Percentiles rank a stretch among this genome's conserved stretches.
Evolutionary conservation across 1,284 basidiomycete species (phyloP).

Genomic region (Leccinum fuscescens): DNA sequence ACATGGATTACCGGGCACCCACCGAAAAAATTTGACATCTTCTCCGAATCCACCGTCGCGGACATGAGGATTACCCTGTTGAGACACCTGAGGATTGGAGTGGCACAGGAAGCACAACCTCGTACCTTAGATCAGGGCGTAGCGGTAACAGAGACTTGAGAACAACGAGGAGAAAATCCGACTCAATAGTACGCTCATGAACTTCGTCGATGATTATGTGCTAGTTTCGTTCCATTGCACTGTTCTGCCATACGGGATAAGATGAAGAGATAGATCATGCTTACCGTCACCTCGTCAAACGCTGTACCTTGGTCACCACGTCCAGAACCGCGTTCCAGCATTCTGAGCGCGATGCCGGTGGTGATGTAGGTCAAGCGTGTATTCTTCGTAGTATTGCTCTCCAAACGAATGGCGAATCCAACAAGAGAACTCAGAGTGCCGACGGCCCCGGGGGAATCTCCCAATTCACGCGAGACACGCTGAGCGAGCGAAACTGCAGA

Average conservation of each 20-base stretch:
- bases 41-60: constrained; percentile 93
- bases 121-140: constrained; percentile 80
- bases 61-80: constrained; percentile 95
- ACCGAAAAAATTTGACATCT: constrained; percentile 92
- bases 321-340: constrained; percentile 84
- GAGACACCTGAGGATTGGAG: neutral
- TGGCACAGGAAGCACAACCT: constrained; percentile 2
- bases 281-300: constrained; percentile 91
- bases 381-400: constrained; percentile 81
- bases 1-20: constrained; percentile 87
- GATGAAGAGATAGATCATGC: constrained; percentile 19
- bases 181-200: constrained; percentile 96
- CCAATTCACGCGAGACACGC: constrained; percentile 91
- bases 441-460: constrained; percentile 80
- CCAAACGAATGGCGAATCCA: constrained; percentile 93
- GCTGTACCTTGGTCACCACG: constrained; percentile 67
- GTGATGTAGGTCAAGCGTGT: constrained; percentile 87
- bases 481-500: constrained; percentile 97
- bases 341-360: constrained; percentile 94
- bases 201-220: constrained; percentile 76
- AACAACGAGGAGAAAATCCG: constrained; percentile 95
- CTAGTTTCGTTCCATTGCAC: constrained; percentile 11
- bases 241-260: constrained; percentile 1
- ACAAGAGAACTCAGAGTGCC: constrained; percentile 83
- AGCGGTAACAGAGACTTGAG: constrained; percentile 85